Evolutionary conservation across 2,329 filamentous ascomycete genomes (phyloP).

Genomic region (Colletotrichum cereale): DNA sequence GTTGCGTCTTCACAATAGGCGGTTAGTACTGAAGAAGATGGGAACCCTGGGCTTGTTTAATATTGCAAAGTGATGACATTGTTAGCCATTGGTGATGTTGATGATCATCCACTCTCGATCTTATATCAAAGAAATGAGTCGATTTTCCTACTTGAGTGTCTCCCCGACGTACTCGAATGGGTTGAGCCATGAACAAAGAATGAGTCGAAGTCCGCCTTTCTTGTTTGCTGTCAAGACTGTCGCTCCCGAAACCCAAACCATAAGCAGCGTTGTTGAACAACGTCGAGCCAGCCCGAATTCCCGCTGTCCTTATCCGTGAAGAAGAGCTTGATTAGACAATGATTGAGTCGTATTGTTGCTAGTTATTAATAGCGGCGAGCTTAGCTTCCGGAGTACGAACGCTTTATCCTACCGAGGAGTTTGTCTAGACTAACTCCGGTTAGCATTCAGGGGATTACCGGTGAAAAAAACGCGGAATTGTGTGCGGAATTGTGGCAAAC

Average conservation of each 20-base stretch:
- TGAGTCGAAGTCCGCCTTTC: neutral
- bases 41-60: neutral
- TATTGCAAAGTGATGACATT: neutral
- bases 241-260: neutral
- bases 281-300: too few relatives aligned
- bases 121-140: neutral
- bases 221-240: neutral
- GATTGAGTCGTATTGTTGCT: neutral
- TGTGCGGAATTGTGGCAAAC: neutral
- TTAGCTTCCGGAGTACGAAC: neutral
- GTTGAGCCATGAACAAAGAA: neutral
- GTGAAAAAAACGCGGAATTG: too few relatives aligned
- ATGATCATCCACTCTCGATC: neutral
- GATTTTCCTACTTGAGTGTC: too few relatives aligned
- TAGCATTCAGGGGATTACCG: neutral
- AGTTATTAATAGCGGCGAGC: neutral
- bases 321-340: neutral
- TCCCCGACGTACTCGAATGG: too few relatives aligned
- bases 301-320: neutral
- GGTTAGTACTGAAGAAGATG: neutral
- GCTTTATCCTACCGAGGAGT: neutral
- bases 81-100: neutral
- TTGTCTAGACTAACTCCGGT: neutral
- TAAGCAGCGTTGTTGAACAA: neutral
- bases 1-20: neutral